These are phyloP conservation scores for Vachellia collinsii DNA, from an alignment of 306 rosid genomes.

Conservation along the genomic window DNA sequence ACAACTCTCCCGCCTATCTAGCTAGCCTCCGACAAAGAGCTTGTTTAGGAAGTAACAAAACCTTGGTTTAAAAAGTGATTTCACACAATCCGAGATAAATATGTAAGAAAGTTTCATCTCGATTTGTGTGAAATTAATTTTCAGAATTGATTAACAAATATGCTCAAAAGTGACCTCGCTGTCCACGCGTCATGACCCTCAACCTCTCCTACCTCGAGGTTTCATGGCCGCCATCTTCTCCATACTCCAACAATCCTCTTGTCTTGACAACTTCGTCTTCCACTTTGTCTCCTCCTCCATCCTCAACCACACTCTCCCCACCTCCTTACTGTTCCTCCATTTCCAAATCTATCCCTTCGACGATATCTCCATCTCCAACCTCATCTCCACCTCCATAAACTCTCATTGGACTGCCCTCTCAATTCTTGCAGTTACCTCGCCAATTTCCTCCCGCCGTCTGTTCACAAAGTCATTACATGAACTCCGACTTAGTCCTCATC, in stretches of 20 bases:
- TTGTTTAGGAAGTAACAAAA: no score
- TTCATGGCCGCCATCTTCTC: constrained; percentile 91
- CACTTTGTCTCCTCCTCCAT: constrained; percentile 54
- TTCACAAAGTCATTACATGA: constrained; percentile 74
- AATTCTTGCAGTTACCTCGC: constrained; percentile 84
- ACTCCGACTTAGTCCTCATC: constrained; percentile 82
- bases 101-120: no score
- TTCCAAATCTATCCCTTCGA: constrained; percentile 73
- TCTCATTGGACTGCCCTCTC: constrained; percentile 75
- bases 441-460: constrained; percentile 54
- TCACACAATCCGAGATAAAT: no score
- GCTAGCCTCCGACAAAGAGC: constrained; percentile 40
- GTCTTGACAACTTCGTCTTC: constrained; percentile 79
- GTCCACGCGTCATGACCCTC: constrained; percentile 91
- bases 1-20: constrained; percentile 73
- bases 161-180: not conserved
- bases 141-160: no score
- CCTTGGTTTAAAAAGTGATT: no score
- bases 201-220: constrained; percentile 83
- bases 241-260: constrained; percentile 83
- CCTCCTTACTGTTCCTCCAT: constrained; percentile 70
- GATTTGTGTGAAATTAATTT: no score
- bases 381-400: constrained; percentile 84
- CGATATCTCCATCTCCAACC: constrained; percentile 62
- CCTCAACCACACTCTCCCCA: constrained; percentile 42